Conservation (phyloP, 495 filamentous ascomycete genomes). For the Aspergillus sparsus region DNA sequence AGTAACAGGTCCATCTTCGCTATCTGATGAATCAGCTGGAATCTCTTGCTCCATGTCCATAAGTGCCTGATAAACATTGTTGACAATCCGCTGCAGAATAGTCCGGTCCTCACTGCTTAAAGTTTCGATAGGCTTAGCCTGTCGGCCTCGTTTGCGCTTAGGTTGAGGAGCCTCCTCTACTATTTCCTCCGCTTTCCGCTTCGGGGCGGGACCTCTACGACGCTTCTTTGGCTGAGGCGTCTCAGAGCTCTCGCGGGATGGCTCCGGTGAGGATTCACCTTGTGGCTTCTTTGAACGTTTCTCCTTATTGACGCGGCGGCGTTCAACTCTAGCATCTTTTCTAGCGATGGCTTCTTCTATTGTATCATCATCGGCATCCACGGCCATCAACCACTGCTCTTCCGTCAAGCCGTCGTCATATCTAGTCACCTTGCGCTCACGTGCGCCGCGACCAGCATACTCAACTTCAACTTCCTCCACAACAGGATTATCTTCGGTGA, state of each 20-base stretch:
- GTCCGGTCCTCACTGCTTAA: constrained; percentile 48
- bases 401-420: constrained; percentile 98
- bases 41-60: constrained; percentile 71
- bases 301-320: constrained; percentile 72
- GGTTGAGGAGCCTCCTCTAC: constrained; percentile 75
- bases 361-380: constrained; percentile 92
- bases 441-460: constrained; percentile 81
- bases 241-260: constrained; percentile 78
- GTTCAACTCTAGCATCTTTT: constrained; percentile 80
- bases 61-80: constrained; percentile 71
- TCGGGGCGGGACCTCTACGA: constrained; percentile 69
- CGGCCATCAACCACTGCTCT: constrained; percentile 91
- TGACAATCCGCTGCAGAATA: constrained; percentile 72
- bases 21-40: constrained; percentile 60
- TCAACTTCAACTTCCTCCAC: constrained; percentile 74
- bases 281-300: constrained; percentile 53
- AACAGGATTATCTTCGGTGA: constrained; percentile 82
- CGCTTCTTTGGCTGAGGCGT: constrained; percentile 67
- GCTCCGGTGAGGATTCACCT: constrained; percentile 72
- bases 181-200: constrained; percentile 82
- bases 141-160: constrained; percentile 79
- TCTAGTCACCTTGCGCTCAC: constrained; percentile 88
- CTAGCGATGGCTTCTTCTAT: constrained; percentile 91
- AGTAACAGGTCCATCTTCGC: constrained; percentile 58
- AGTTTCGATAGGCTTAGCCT: constrained; percentile 63